A percentile compares a stretch with the other conserved stretches of the same genome.
These are phyloP conservation scores for Euphorbia celastroides DNA, from an alignment of 441 rosid species.

Conservation along the genomic window DNA sequence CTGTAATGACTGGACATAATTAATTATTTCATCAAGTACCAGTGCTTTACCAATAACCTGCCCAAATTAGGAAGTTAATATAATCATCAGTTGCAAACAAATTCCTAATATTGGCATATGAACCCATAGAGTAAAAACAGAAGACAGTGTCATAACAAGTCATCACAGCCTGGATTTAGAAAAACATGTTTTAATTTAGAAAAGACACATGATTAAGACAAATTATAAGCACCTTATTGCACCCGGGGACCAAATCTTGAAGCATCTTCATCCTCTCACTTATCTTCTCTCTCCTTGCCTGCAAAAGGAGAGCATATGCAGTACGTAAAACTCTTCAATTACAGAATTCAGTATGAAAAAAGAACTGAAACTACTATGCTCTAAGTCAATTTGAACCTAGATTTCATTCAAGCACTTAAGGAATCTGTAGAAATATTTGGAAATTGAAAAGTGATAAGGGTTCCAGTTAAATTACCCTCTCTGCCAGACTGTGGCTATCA, in stretches of 20 bases:
- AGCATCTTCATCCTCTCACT: conserved; percentile 87
- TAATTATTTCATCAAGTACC: conserved; percentile 83
- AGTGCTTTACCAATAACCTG: conserved; percentile 88
- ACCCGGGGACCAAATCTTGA: conserved; percentile 83
- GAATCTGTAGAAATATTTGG: no score
- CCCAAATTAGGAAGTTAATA: conserved; percentile 2
- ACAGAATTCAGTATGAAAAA: background rate
- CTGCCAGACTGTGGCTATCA: conserved; percentile 84
- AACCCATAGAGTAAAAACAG: background rate
- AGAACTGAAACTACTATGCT: no score
- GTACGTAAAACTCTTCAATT: background rate
- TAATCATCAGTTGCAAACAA: background rate
- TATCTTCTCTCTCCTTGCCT: conserved; percentile 91
- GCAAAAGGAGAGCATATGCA: conserved; percentile 14
- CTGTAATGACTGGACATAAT: conserved; percentile 77
- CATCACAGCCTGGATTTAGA: background rate
- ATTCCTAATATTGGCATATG: background rate
- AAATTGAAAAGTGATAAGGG: conserved; percentile 10
- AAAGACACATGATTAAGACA: background rate
- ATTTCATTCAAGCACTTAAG: no score
- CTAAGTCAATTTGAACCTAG: background rate
- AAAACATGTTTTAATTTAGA: no score
- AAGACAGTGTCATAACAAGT: background rate
- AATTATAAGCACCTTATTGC: conserved; percentile 54
- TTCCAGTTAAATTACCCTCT: conserved; percentile 52